phyloP scores from a whole-genome alignment of 768 basidiomycete species.

The Lactarius evosmus region DNA sequence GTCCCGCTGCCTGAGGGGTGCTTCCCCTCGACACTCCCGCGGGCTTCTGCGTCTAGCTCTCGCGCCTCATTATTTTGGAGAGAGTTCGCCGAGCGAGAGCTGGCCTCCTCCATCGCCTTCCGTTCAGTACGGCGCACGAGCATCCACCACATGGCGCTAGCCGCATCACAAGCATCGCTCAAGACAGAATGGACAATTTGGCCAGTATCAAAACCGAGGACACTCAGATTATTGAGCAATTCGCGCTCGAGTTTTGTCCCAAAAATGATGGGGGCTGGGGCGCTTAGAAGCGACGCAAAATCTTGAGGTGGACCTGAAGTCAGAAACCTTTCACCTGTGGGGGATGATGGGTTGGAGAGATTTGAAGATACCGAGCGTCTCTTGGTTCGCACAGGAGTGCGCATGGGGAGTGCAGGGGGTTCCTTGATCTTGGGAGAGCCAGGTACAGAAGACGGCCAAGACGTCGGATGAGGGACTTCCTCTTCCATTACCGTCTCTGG shows the following conservation, averaged over 20 bases:
- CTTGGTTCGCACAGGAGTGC: constrained; percentile 94
- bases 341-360: constrained; percentile 60
- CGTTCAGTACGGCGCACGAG: constrained; percentile 77
- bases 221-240: constrained; percentile 68
- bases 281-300: constrained; percentile 59
- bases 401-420: constrained; percentile 62
- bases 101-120: constrained; percentile 43
- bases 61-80: constrained; percentile 9
- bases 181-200: constrained; percentile 95
- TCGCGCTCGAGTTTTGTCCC: constrained; percentile 78
- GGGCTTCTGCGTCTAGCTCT: constrained; percentile 26
- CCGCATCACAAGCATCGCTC: constrained; percentile 87
- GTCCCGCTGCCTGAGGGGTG: constrained; percentile 9
- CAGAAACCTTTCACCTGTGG: constrained; percentile 36
- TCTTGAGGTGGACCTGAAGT: constrained; percentile 46
- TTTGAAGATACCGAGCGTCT: constrained; percentile 92
- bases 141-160: constrained; percentile 97
- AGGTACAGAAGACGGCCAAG: constrained; percentile 32
- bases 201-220: constrained; percentile 85
- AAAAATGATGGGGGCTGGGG: constrained; percentile 79
- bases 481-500: constrained; percentile 57
- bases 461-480: constrained; percentile 32
- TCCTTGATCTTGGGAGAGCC: constrained; percentile 33
- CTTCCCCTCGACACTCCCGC: constrained; percentile 27
- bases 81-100: constrained; percentile 21